Percentiles rank a stretch among this genome's conserved stretches.
Evolutionary conservation across 306 rosid species (phyloP).

Genomic region (Pyrus bretschneideri): DNA sequence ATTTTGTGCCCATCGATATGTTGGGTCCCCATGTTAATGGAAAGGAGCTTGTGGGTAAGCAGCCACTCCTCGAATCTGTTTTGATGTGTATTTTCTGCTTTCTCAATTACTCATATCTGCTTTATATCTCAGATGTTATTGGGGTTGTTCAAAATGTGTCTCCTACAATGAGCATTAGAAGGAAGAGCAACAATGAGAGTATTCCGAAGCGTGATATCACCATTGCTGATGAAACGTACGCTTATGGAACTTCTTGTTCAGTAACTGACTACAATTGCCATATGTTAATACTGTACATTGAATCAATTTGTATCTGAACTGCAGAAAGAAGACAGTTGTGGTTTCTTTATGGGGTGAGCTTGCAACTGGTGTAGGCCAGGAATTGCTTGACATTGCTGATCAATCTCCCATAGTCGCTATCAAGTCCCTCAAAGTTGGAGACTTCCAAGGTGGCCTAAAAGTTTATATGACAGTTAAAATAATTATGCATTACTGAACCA

Average conservation of each 20-base stretch:
- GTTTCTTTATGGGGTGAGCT: conserved; percentile 93
- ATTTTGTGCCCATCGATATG: conserved; percentile 74
- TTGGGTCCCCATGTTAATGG: conserved; percentile 76
- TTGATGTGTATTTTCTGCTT: neutral
- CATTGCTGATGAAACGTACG: conserved; percentile 87
- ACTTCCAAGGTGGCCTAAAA: conserved; percentile 63
- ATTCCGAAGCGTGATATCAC: conserved; percentile 89
- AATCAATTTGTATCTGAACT: neutral
- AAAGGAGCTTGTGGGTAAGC: conserved; percentile 76
- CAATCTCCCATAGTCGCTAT: conserved; percentile 71
- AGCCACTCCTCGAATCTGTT: neutral
- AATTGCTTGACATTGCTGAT: conserved; percentile 59
- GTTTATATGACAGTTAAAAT: neutral
- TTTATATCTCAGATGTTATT: conserved; percentile 50
- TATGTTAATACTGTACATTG: neutral
- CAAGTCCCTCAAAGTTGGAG: conserved; percentile 82
- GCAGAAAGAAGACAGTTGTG: conserved; percentile 79
- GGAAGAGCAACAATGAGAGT: conserved; percentile 73
- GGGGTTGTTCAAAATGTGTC: conserved; percentile 87
- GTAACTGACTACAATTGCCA: neutral
- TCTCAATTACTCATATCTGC: neutral
- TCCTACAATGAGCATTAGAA: conserved; percentile 74
- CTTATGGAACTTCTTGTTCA: neutral
- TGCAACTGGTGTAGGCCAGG: conserved; percentile 75
- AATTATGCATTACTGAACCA: too few species aligned